Base-by-base conservation (phyloP, 495 filamentous ascomycete species). In the Barbatosphaeria neglecta region DNA sequence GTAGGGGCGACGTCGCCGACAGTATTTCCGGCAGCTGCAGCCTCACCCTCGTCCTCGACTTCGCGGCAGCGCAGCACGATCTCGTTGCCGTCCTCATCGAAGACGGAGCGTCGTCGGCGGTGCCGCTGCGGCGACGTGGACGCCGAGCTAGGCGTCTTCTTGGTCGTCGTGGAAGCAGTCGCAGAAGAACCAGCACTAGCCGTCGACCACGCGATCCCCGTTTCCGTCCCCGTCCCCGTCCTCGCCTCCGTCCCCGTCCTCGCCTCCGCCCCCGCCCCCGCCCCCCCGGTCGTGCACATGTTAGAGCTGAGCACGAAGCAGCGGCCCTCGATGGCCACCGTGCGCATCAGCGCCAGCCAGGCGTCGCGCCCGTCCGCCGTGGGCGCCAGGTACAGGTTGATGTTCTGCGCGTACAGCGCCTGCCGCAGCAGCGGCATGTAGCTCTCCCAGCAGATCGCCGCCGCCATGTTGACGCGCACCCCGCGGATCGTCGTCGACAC, bases 371-470 rank as follows among this genome's bases (percentile, higher is more conserved):
- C 77, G 62, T 97, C 90, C 8, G 90, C 90, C 2, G 90, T 96
- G 0, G 90, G 90, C 0, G 90, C 89, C 15, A 96, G 79, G 55
- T 93, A 97, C 18, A 97, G 69, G 57, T 90, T 94, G 47, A 95
- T 83, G 57, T 95, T 93, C 63, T 96, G 90, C 2, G 78, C 74
- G 56, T 97, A 97, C 16, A 97, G 72, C 18, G 80, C 53, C 42
- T 74, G 70, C 4, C 70, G 63, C 1, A 97, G 73, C 17, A 96
- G 67, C 0, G 90, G 90, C 90, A 97, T 97, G 58, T 87, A 94
- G 52, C 87, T 96, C 64, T 97, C 90, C 90, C 90, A 97, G 68
- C 90, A 97, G 37, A 97, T 93, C 1, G 90, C 90, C 0, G 86
- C 80, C 0, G 80, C 90, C 6, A 95, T 66, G 15, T 81, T 88